These are phyloP conservation scores for Papiliotrema nemorosa DNA, from an alignment of 1,284 basidiomycete genomes.

Conservation along the genomic window DNA sequence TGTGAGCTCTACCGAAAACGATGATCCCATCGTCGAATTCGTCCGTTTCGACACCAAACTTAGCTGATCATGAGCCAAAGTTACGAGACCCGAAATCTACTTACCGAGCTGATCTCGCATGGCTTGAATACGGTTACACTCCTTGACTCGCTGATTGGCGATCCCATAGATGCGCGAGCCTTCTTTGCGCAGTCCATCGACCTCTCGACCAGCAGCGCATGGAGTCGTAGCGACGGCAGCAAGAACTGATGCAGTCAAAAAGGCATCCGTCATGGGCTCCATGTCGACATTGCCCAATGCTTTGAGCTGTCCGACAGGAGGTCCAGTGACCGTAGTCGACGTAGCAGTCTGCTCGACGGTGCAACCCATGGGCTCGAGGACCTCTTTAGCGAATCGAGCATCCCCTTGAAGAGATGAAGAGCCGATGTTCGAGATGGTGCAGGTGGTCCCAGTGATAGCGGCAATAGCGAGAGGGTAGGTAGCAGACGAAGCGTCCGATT, in stretches of 20 bases:
- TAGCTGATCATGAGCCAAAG: slow-evolving; percentile 58
- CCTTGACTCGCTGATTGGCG: slow-evolving; percentile 97
- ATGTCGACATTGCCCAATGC: slow-evolving; percentile 89
- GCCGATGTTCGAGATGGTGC: slow-evolving; percentile 91
- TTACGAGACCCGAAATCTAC: slow-evolving; percentile 27
- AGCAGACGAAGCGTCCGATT: slow-evolving; percentile 91
- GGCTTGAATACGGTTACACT: slow-evolving; percentile 93
- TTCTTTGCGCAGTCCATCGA: slow-evolving; percentile 45
- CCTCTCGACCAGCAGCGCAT: slow-evolving; percentile 45
- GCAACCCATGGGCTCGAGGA: slow-evolving; percentile 94
- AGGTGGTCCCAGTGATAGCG: slow-evolving; percentile 90
- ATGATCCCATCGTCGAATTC: slow-evolving; percentile 93
- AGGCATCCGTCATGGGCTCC: slow-evolving; percentile 99
- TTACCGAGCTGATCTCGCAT: slow-evolving; percentile 92
- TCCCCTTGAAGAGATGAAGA: slow-evolving; percentile 90
- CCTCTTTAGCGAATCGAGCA: slow-evolving; percentile 88
- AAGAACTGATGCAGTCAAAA: slow-evolving; percentile 88
- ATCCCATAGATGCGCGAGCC: slow-evolving; percentile 87
- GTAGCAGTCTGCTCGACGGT: slow-evolving; percentile 79
- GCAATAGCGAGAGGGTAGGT: slow-evolving; percentile 97
- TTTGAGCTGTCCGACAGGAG: slow-evolving; percentile 71
- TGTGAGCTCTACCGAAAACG: slow-evolving; percentile 71
- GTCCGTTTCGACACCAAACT: slow-evolving; percentile 89
- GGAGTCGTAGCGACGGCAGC: slow-evolving; percentile 75
- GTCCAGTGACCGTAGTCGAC: slow-evolving; percentile 90